A percentile compares a stretch with the other conserved stretches of the same genome.
phyloP scores from a whole-genome alignment of 108 stramenopile species.

The Skeletonema tropicum region DNA sequence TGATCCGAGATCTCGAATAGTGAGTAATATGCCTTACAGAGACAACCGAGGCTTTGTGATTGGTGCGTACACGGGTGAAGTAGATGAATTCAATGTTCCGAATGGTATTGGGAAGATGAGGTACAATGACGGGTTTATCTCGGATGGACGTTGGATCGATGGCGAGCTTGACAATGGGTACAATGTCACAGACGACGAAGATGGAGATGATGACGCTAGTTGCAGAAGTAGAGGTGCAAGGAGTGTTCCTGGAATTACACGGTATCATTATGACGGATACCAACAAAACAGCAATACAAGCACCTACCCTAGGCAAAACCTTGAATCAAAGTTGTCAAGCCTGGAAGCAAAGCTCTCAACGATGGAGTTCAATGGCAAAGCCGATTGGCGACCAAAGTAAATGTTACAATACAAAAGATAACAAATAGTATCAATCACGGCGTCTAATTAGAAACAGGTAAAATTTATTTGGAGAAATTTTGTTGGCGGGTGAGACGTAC shows the following conservation, averaged over 20 bases:
- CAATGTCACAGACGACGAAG: slow-evolving; percentile 13
- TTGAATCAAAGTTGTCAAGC: background rate
- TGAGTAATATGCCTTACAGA: background rate
- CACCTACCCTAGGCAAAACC: background rate
- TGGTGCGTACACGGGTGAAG: slow-evolving; percentile 43
- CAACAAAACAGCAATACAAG: background rate
- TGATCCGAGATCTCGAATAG: background rate
- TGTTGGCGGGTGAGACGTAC: too few species aligned
- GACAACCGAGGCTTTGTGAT: slow-evolving; percentile 2
- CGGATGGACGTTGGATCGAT: slow-evolving; percentile 39
- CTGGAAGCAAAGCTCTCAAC: background rate
- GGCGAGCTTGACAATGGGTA: slow-evolving; percentile 26
- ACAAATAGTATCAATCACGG: too few species aligned
- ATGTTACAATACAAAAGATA: too few species aligned
- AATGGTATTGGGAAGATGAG: slow-evolving; percentile 41
- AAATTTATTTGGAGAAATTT: too few species aligned
- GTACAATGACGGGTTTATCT: slow-evolving; percentile 27
- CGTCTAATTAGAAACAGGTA: too few species aligned
- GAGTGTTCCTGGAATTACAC: background rate
- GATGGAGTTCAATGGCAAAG: background rate
- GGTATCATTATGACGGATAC: background rate
- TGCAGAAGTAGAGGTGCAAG: background rate
- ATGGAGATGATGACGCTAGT: background rate
- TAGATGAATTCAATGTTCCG: slow-evolving; percentile 31
- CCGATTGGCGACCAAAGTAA: background rate